A percentile compares a stretch with the other conserved stretches of the same genome.
phyloP scores from a whole-genome alignment of 192 early-diverging fungal species.

The Geosiphon pyriformis region DNA sequence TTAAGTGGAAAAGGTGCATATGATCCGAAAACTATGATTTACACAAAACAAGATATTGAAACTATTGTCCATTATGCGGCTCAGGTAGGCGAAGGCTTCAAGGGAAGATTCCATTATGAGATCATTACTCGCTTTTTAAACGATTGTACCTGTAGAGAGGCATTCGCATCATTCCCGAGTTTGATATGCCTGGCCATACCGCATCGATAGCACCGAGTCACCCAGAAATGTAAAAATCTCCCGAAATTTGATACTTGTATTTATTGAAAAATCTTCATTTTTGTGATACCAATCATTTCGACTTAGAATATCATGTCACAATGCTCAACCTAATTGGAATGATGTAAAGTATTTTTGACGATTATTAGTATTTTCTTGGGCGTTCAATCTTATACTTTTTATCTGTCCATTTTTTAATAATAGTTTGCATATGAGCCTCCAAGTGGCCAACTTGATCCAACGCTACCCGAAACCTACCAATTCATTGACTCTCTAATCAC shows the following conservation, averaged over 20 bases:
- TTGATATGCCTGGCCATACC: constrained; percentile 91
- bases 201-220: constrained; percentile 29
- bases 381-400: neutral
- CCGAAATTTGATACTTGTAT: too few relatives aligned
- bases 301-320: constrained; percentile 49
- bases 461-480: constrained; percentile 54
- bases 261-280: too few relatives aligned
- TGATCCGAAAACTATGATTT: constrained; percentile 50
- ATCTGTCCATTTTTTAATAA: constrained; percentile 30
- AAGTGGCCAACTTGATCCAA: constrained; percentile 77
- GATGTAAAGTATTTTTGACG: constrained; percentile 36
- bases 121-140: neutral
- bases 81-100: too few relatives aligned
- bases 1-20: constrained; percentile 65
- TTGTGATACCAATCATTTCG: constrained; percentile 47
- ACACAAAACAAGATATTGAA: constrained; percentile 69
- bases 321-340: constrained; percentile 49
- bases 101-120: neutral
- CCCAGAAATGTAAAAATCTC: constrained; percentile 18
- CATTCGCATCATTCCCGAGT: constrained; percentile 86
- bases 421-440: constrained; percentile 63
- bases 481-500: constrained; percentile 59
- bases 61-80: constrained; percentile 66
- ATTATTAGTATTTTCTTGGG: neutral
- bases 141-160: constrained; percentile 43